Evolutionary conservation across 371 early-diverging fungal species (phyloP), one percentile per base, ranked within the genome.

Genomic region (Zopfochytrium polystomum): DNA sequence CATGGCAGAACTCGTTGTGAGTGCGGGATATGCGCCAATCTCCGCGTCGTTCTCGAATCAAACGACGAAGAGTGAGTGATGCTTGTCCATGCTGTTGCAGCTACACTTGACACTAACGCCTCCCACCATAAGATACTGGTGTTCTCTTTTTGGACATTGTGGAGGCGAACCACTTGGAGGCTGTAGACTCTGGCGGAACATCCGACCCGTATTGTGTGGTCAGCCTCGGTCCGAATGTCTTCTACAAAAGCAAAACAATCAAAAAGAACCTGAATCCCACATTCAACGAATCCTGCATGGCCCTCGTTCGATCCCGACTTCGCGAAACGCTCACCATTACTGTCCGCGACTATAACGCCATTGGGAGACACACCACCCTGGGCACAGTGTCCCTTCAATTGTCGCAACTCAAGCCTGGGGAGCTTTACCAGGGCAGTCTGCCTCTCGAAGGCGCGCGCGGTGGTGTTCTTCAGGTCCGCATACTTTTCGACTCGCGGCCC

Each of bases 211-310:
- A 72, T 60, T 67, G 67, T 58, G 35, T 68, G 5, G 43, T 70
- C 46, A 46, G 50, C 52, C 18, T 75, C 44, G 73, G 75, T 59
- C 73, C 62, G 30, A 33, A 51, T 15, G 48, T 50, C 25, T 18
- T 75, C 20, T 66, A 75, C 69, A 75, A 76, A 50, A 77, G 77
- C 22, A 68, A 67, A 27, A 48, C 62, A 7, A 51, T 65, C 51
- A 70, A 74, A 38, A 75, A 72, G 57, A 70, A 70, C 1, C 45
- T 72, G 15, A 70, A 70, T 52, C 77, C 80, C 5, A 54, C 52
- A 1, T 80, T 68, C 54, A 70, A 74, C 35, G 75, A 78, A 50
- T 47, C 60, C 26, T 13, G 63, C 26, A 51, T 57, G 30, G 45
- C 42, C 15, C 42, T 61, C 43, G 60, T 78, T 22, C 25, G 52